Evolutionary conservation across 2,329 filamentous ascomycete species (phyloP), one percentile per base, ranked within the genome.

Genomic region (Ceratocystiopsis minuta): DNA sequence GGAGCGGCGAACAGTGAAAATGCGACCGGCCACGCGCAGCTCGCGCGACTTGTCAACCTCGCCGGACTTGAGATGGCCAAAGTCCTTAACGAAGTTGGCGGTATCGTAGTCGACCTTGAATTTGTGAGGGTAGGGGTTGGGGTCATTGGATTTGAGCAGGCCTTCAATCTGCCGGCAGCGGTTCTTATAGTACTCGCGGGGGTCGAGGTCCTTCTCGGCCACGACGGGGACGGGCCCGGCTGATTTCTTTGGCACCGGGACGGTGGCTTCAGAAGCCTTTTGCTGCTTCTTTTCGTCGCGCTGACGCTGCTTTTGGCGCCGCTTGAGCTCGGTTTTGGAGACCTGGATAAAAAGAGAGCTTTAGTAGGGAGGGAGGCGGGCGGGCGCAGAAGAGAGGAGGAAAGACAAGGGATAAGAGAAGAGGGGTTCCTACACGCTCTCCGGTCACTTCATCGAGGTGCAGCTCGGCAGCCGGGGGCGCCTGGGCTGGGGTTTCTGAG

Each of bases 391-490:
- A 20, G 20, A 20, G 7, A 28, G n/a, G n/a, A n/a, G n/a, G n/a
- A n/a, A n/a, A n/a, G n/a, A n/a, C n/a, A n/a, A n/a, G n/a, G n/a
- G n/a, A n/a, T n/a, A 28, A 28, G 2, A 28, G 9, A 10, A 28
- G 24, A 10, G 7, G n/a, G 36, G 14, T 35, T 48, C 48, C 3
- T 39, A 50, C 49, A 5, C 42, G 43, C 66, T 98, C 90, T 54
- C 90, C 90, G 14, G 90, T 96, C 49, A 87, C 84, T 56, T 92
- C 84, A 60, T 98, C 90, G 40, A 90, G 73, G 60, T 87, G 72
- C 52, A 93, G 70, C 49, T 72, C 69, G 49, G 64, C 64, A 42
- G 64, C 40, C 16, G 45, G 38, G 5, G 35, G n/a, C 6, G 40
- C 39, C 39, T 41, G 44, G 6, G 41, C 41, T 17, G 40, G 40